Conservation (phyloP, 164 flowering plant species). For the Berberis thunbergii region DNA sequence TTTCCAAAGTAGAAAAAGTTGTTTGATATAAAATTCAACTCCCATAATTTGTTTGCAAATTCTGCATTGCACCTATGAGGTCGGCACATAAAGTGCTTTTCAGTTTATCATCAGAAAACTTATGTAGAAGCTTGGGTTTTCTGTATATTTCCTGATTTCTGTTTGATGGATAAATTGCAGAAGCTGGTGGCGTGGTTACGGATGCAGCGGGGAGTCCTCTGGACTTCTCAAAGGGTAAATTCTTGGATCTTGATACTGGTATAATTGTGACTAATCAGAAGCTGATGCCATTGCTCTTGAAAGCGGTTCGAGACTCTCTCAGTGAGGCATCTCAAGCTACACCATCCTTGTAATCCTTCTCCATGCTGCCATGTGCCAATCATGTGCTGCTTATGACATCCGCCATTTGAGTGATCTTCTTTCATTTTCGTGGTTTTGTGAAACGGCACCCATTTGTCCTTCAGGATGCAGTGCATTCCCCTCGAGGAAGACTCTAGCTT, state of each 20-base stretch:
- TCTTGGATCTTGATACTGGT: constrained; percentile 76
- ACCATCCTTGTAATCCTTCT: constrained; percentile 42
- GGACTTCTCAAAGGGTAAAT: constrained; percentile 88
- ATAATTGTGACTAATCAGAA: constrained; percentile 81
- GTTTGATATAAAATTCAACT: too few species aligned
- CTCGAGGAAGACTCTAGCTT: too few species aligned
- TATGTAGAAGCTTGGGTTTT: not conserved
- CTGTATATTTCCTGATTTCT: not conserved
- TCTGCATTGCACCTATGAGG: too few species aligned
- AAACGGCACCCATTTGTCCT: not conserved
- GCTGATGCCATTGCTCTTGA: constrained; percentile 77
- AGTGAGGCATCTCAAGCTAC: constrained; percentile 32
- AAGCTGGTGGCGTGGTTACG: constrained; percentile 89
- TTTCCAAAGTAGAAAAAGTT: too few species aligned
- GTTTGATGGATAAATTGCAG: constrained; percentile 38
- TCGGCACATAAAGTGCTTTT: not conserved
- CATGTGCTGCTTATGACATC: not conserved
- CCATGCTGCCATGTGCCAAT: not conserved
- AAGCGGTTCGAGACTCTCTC: constrained; percentile 74
- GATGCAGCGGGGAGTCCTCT: constrained; percentile 91
- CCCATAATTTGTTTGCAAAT: too few species aligned
- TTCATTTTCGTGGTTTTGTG: not conserved
- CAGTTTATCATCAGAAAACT: not conserved
- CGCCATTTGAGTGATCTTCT: not conserved
- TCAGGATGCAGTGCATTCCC: not conserved